Evolutionary conservation across 2,329 filamentous ascomycete species (phyloP).

Genomic region (Aspergillus nomiae): DNA sequence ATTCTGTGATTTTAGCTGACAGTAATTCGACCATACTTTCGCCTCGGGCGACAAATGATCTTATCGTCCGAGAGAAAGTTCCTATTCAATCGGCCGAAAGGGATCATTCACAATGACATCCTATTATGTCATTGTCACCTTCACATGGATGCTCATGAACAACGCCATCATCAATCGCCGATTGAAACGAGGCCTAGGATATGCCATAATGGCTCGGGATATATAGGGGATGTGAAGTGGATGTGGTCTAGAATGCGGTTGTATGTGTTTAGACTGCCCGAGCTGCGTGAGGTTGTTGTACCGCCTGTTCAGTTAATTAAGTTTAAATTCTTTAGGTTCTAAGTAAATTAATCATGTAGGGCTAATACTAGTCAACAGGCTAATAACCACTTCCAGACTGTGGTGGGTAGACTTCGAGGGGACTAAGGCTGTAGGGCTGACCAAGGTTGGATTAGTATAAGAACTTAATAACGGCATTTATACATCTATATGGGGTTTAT

Average conservation of each 20-base stretch:
- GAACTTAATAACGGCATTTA: too few relatives aligned
- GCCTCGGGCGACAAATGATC: neutral
- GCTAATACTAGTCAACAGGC: too few relatives aligned
- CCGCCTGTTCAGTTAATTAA: neutral
- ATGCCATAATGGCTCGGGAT: neutral
- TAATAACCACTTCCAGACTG: too few relatives aligned
- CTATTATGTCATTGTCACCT: neutral
- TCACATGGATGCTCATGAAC: neutral
- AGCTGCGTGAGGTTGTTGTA: too few relatives aligned
- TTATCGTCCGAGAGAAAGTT: neutral
- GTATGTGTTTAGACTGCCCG: too few relatives aligned
- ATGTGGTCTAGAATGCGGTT: neutral
- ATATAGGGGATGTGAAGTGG: neutral
- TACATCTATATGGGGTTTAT: too few relatives aligned
- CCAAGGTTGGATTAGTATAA: too few relatives aligned
- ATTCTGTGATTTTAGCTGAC: neutral
- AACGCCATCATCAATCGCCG: neutral
- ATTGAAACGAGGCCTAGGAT: neutral
- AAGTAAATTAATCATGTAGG: neutral
- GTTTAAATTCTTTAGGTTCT: neutral
- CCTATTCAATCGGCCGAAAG: neutral
- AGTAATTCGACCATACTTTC: too few relatives aligned
- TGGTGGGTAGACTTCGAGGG: too few relatives aligned
- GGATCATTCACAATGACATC: neutral
- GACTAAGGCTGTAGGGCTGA: neutral